phyloP scores from a whole-genome alignment of 2,329 filamentous ascomycete species.

The Orbilia blumenaviensis region DNA sequence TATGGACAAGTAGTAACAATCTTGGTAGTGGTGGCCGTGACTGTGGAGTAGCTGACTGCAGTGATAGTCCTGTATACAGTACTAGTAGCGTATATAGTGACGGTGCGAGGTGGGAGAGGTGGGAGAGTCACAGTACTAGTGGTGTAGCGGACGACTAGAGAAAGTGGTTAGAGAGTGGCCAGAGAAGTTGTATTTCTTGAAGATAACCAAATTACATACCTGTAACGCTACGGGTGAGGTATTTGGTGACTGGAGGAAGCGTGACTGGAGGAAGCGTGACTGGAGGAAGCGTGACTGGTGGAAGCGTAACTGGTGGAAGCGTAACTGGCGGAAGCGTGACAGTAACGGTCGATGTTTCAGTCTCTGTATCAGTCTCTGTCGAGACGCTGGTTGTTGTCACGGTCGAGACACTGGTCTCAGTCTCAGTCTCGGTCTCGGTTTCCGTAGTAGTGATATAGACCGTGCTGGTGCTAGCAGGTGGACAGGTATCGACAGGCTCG shows the following conservation, averaged over 20 bases:
- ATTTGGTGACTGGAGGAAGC: constrained; percentile 27
- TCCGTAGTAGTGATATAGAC: neutral
- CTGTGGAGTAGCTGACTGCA: constrained; percentile 19
- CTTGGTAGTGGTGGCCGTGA: constrained; percentile 21
- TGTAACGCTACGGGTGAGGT: constrained; percentile 34
- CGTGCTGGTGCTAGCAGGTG: constrained; percentile 6
- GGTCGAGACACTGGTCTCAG: neutral
- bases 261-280: constrained; percentile 21
- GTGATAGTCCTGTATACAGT: constrained; percentile 12
- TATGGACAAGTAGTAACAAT: constrained; percentile 27
- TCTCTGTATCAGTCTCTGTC: constrained; percentile 2
- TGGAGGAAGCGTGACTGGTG: neutral
- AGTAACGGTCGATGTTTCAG: neutral
- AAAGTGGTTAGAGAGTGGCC: neutral
- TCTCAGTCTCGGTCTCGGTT: neutral
- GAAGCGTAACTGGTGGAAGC: constrained; percentile 17
- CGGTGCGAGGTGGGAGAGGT: neutral
- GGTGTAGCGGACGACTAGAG: constrained; percentile 8
- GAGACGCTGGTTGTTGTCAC: neutral
- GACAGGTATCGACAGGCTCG: constrained; percentile 25
- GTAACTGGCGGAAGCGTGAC: constrained; percentile 2
- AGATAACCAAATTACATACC: neutral
- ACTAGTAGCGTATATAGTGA: constrained; percentile 22
- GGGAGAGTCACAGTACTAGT: constrained; percentile 10
- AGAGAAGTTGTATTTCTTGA: neutral